Evolutionary conservation across 1,139 yeast species (phyloP).

Genomic region (Kluyveromyces sp.): DNA sequence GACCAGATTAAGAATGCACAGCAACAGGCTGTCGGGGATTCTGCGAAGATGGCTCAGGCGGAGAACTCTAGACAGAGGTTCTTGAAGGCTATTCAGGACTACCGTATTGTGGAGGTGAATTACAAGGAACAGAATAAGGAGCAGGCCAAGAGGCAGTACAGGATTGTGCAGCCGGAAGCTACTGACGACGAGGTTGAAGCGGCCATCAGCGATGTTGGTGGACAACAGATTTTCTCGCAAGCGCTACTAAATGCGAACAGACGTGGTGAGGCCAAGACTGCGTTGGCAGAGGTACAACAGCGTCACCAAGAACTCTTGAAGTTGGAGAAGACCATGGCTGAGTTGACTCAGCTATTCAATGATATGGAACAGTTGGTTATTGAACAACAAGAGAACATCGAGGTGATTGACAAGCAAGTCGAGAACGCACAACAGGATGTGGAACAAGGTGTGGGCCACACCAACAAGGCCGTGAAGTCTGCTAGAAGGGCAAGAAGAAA

Average conservation of each 20-base stretch:
- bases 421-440: conserved; percentile 80
- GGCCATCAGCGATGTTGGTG: conserved; percentile 78
- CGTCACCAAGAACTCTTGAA: conserved; percentile 94
- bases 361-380: conserved; percentile 96
- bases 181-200: conserved; percentile 74
- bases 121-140: conserved; percentile 78
- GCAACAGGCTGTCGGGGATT: conserved; percentile 61
- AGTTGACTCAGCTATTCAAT: conserved; percentile 85
- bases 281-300: conserved; percentile 89
- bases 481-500: conserved; percentile 90
- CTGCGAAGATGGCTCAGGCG: conserved; percentile 82
- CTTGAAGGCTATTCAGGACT: conserved; percentile 76
- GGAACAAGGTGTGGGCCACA: conserved; percentile 92
- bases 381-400: conserved; percentile 87
- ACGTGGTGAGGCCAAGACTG: conserved; percentile 95
- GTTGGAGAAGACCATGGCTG: conserved; percentile 93
- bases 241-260: conserved; percentile 87
- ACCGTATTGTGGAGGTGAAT: conserved; percentile 78
- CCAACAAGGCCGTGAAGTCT: conserved; percentile 78
- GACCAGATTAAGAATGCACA: conserved; percentile 71
- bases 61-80: conserved; percentile 83
- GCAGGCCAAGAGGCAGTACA: conserved; percentile 90
- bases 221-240: conserved; percentile 89
- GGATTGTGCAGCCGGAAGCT: conserved; percentile 89
- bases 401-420: conserved; percentile 75